Conservation (phyloP, 1,284 basidiomycete genomes). For the Boletus subluridellus region DNA sequence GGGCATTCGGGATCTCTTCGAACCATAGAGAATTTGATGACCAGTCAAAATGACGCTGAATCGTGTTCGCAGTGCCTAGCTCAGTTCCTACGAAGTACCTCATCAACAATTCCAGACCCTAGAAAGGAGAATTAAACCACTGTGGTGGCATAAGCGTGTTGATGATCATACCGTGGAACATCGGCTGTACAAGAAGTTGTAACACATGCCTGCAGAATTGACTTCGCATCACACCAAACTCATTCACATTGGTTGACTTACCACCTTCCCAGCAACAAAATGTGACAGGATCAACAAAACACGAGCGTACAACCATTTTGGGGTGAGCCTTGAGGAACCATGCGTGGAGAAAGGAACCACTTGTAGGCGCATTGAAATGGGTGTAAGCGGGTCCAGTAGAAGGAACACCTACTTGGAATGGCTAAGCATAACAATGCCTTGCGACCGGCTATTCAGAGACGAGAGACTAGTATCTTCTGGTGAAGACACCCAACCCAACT, state of each 20-base stretch:
- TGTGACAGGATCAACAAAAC: constrained; percentile 85
- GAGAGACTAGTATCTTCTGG: constrained; percentile 15
- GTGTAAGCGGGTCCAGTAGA: neutral
- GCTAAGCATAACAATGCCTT: constrained; percentile 73
- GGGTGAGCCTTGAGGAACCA: constrained; percentile 83
- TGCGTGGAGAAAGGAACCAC: constrained; percentile 73
- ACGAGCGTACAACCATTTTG: constrained; percentile 65
- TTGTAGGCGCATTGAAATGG: constrained; percentile 28
- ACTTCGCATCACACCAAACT: constrained; percentile 1
- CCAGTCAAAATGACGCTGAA: constrained; percentile 85
- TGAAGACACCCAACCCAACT: constrained; percentile 63
- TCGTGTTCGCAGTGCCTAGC: constrained; percentile 79
- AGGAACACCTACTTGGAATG: constrained; percentile 73
- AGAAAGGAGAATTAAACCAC: constrained; percentile 13
- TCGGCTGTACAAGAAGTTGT: constrained; percentile 79
- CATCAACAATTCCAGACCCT: constrained; percentile 77
- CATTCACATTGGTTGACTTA: constrained; percentile 32
- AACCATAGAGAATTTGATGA: constrained; percentile 85
- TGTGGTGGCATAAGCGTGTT: constrained; percentile 2
- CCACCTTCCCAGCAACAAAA: constrained; percentile 91
- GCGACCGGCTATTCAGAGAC: neutral
- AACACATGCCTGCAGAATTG: constrained; percentile 66
- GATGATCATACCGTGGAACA: constrained; percentile 50
- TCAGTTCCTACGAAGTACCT: constrained; percentile 85
- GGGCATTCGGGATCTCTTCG: constrained; percentile 80